Percentiles rank a stretch among this genome's conserved stretches.
Conservation (phyloP, 1,284 basidiomycete species). For the Peniophora sp. region DNA sequence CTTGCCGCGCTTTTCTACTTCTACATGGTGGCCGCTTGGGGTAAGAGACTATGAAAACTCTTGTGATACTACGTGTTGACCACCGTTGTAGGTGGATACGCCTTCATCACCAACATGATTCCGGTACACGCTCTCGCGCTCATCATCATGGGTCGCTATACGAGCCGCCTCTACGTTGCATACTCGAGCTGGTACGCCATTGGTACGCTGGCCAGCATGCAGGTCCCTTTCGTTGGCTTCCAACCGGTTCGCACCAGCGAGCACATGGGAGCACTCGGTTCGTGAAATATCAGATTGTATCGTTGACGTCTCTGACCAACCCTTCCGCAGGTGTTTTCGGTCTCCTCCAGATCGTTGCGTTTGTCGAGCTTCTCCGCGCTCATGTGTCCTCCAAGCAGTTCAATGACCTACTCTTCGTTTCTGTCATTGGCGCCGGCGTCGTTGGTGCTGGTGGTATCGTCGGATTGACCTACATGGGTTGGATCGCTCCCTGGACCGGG, state of each 20-base stretch:
- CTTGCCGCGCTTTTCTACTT: constrained; percentile 96
- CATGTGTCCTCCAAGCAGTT: constrained; percentile 94
- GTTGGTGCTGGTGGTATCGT: constrained; percentile 69
- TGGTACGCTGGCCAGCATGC: constrained; percentile 96
- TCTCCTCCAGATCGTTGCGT: constrained; percentile 93
- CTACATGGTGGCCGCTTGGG: constrained; percentile 99
- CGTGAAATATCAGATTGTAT: constrained; percentile 11
- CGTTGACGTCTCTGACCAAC: constrained; percentile 5
- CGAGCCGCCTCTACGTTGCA: constrained; percentile 85
- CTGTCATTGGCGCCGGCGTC: constrained; percentile 66
- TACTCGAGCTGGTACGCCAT: constrained; percentile 98
- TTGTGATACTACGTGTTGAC: constrained; percentile 3
- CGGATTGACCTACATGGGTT: constrained; percentile 85
- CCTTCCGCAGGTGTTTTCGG: constrained; percentile 77
- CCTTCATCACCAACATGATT: constrained; percentile 99
- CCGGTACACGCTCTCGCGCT: constrained; percentile 92
- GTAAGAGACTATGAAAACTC: constrained; percentile 32
- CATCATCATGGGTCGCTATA: constrained; percentile 96
- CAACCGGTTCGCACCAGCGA: constrained; percentile 97
- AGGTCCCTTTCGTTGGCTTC: constrained; percentile 99
- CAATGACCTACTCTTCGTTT: constrained; percentile 69
- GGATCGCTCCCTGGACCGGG: constrained; percentile 98
- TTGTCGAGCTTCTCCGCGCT: constrained; percentile 83
- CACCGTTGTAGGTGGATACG: constrained; percentile 73
- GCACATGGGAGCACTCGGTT: constrained; percentile 96